Conservation (phyloP, 495 filamentous ascomycete genomes). For the Aspergillus campestris region DNA sequence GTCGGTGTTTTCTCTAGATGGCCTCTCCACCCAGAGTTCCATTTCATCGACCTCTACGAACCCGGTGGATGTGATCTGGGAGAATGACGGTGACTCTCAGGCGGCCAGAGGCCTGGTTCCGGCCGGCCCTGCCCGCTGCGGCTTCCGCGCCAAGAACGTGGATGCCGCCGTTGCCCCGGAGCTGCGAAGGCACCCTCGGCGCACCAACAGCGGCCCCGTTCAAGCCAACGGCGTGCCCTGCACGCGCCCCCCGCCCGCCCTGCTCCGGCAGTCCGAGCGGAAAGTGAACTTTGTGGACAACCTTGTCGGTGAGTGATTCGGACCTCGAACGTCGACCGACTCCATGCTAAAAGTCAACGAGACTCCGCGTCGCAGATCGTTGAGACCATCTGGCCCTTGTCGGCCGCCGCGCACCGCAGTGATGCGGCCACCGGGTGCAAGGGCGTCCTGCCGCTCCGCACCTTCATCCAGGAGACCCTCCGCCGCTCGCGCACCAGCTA, state of each 20-base stretch:
- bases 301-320: slow-evolving; percentile 82
- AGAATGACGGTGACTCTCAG: slow-evolving; percentile 34
- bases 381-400: slow-evolving; percentile 89
- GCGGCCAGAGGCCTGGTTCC: slow-evolving; percentile 16
- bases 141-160: slow-evolving; percentile 23
- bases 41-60: slow-evolving; percentile 41
- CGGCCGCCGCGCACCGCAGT: slow-evolving; percentile 39
- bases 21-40: slow-evolving; percentile 48
- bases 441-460: slow-evolving; percentile 80
- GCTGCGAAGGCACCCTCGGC: slow-evolving; percentile 73
- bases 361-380: slow-evolving; percentile 97
- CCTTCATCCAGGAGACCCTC: slow-evolving; percentile 95
- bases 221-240: slow-evolving; percentile 37
- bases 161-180: slow-evolving; percentile 51
- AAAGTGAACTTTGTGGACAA: slow-evolving; percentile 95
- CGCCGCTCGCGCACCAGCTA: slow-evolving; percentile 92
- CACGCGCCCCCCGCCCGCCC: slow-evolving; percentile 64
- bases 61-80: slow-evolving; percentile 41
- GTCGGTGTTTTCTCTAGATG: slow-evolving; percentile 71
- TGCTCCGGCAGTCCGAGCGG: slow-evolving; percentile 84
- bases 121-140: slow-evolving; percentile 19
- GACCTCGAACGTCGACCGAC: background rate
- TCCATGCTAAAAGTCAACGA: slow-evolving; percentile 34
- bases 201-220: slow-evolving; percentile 47
- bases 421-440: slow-evolving; percentile 41